A percentile compares a stretch with the other conserved stretches of the same genome.
Conservation (phyloP, 116 monocot species). For the Trichopus zeylanicus region DNA sequence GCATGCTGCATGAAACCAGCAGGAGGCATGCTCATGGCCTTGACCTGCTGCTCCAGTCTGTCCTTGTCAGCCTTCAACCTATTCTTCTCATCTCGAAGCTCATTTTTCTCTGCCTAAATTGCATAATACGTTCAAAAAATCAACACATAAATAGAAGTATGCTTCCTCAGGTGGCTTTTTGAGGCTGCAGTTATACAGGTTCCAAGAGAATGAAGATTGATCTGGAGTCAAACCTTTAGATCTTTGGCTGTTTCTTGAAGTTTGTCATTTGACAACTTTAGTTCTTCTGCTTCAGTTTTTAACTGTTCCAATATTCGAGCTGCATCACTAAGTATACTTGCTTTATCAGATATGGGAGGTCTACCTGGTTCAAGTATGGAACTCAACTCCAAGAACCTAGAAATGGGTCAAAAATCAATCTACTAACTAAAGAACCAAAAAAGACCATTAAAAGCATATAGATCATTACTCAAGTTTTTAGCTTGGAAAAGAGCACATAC, state of each 20-base stretch:
- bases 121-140: neutral
- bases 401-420: neutral
- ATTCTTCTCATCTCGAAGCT: slow-evolving; percentile 55
- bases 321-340: slow-evolving; percentile 53
- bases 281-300: slow-evolving; percentile 44
- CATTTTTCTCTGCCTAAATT: slow-evolving; percentile 51
- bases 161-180: too few species aligned
- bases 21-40: slow-evolving; percentile 36
- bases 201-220: neutral
- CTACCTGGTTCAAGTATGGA: slow-evolving; percentile 46
- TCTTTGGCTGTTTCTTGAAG: slow-evolving; percentile 62
- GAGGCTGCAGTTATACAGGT: neutral
- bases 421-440: too few species aligned
- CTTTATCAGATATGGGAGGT: slow-evolving; percentile 51
- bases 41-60: slow-evolving; percentile 53
- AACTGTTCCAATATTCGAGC: slow-evolving; percentile 40
- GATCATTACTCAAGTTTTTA: neutral
- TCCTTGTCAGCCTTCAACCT: slow-evolving; percentile 56
- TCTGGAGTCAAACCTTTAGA: slow-evolving; percentile 35
- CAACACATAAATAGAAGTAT: neutral
- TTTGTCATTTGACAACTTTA: slow-evolving; percentile 56
- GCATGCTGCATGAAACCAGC: slow-evolving; percentile 55
- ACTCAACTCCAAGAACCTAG: slow-evolving; percentile 54
- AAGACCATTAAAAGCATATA: neutral
- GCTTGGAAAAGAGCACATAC: neutral